phyloP scores from a whole-genome alignment of 148 eudicot genomes.

The Oxyria digyna region DNA sequence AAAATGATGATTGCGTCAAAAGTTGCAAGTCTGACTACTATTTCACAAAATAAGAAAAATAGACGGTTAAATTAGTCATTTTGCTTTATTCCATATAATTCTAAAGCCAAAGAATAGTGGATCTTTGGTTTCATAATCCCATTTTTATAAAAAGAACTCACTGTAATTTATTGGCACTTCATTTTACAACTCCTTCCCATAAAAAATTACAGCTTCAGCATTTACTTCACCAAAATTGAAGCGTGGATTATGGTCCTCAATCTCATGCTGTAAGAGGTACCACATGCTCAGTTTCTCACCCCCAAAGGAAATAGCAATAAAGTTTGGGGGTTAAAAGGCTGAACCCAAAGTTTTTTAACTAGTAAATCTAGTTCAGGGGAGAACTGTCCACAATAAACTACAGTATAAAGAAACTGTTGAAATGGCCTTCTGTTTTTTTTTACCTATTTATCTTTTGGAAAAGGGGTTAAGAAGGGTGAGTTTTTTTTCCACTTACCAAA shows the following conservation, averaged over 20 bases:
- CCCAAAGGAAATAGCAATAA: no score
- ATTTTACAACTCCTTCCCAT: neutral
- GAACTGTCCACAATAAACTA: conserved; percentile 6
- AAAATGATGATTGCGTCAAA: no score
- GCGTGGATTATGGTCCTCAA: conserved; percentile 6
- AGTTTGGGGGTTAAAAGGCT: neutral
- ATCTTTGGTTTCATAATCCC: no score
- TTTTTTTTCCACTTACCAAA: neutral
- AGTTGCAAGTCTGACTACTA: no score
- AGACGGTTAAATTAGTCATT: no score
- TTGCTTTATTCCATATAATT: no score
- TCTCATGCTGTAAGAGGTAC: conserved; percentile 9
- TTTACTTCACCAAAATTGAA: neutral
- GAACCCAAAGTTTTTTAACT: neutral
- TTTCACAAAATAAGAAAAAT: no score
- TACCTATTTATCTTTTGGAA: neutral
- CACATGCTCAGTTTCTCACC: no score
- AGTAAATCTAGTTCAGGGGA: conserved; percentile 8
- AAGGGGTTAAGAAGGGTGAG: neutral
- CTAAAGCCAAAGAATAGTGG: no score
- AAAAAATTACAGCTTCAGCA: neutral
- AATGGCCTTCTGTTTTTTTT: neutral
- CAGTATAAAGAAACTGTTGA: no score
- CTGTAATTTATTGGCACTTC: neutral
- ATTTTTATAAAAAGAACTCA: no score